Base-by-base conservation (phyloP, 2,329 filamentous ascomycete species). In the Ceratocystis harringtonii region DNA sequence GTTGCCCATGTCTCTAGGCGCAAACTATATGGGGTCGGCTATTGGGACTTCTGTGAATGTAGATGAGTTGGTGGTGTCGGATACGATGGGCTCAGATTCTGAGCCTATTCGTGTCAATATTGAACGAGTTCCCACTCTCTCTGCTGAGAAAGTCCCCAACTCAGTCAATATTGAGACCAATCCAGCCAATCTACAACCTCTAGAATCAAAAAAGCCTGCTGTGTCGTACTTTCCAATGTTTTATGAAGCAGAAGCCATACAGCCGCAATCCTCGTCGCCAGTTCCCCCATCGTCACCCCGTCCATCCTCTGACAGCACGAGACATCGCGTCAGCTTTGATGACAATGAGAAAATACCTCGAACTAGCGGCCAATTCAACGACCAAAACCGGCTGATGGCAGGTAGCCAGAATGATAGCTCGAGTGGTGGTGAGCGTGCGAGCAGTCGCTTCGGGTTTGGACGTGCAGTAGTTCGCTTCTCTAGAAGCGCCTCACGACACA, bases 401-500 rank as follows among this genome's bases (percentile, higher is more conserved):
- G 61, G 61, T 36, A 45, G 17, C n/a, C 66, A 65, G 10, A 19
- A 22, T 12, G 36, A 50, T 8, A 32, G 57, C 22, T 22, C 10
- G 5, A 22, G 5, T 6, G 28, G 12, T 8, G 32, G n/a, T 5
- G 66, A 67, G 22, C 60, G 63, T 6, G 17, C 25, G 8, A 52
- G 28, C 50, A 61, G 66, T 17, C 48, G 66, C n/a, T 65, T 62
- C 17, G 63, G 60, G 15, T 63, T 67, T 43, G 66, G 66, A 1
- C 60, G 66, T 25, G 66, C 63, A 3, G 66, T 67, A 36, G 66
- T 64, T 10, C 63, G 66, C 25, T 67, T 67, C 28, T 67, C 66
- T 7, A 43, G 66, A 30, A 67, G 66, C 55, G 66, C 66, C 12
- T 67, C 66, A 17, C 45, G 66, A 25, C 66, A 67, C 22, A 67